phyloP scores from a whole-genome alignment of 495 filamentous ascomycete genomes.

The Neurospora sp. region DNA sequence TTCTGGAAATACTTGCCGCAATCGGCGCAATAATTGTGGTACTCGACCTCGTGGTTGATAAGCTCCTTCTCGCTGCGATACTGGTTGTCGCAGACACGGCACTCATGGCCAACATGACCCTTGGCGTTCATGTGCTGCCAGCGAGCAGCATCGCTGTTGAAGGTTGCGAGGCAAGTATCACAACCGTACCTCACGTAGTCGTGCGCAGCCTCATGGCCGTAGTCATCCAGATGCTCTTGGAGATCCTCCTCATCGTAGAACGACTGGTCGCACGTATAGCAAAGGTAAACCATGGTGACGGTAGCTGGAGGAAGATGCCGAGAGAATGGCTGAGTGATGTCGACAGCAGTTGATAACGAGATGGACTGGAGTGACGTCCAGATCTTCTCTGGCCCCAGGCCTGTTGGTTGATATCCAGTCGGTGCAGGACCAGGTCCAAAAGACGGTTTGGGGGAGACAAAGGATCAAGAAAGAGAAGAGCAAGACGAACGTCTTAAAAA shows the following conservation, averaged over 20 bases:
- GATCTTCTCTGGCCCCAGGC: background rate
- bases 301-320: background rate
- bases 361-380: background rate
- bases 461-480: background rate
- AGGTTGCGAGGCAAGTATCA: conserved; percentile 12
- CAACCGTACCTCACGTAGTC: conserved; percentile 3
- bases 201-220: background rate
- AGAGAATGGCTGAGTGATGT: background rate
- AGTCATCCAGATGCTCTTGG: background rate
- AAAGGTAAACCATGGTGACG: background rate
- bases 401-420: background rate
- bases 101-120: conserved; percentile 14
- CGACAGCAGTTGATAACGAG: background rate
- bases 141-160: conserved; percentile 5
- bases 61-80: background rate
- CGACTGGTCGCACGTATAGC: background rate
- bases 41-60: conserved; percentile 11
- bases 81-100: conserved; percentile 9
- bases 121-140: conserved; percentile 15
- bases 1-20: conserved; percentile 20
- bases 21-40: conserved; percentile 18
- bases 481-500: background rate
- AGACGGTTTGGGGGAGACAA: background rate
- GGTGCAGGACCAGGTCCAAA: background rate
- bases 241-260: background rate